Evolutionary conservation across 2,329 filamentous ascomycete genomes (phyloP), one percentile per base, ranked within the genome.

Genomic region (Fusarium hostae): DNA sequence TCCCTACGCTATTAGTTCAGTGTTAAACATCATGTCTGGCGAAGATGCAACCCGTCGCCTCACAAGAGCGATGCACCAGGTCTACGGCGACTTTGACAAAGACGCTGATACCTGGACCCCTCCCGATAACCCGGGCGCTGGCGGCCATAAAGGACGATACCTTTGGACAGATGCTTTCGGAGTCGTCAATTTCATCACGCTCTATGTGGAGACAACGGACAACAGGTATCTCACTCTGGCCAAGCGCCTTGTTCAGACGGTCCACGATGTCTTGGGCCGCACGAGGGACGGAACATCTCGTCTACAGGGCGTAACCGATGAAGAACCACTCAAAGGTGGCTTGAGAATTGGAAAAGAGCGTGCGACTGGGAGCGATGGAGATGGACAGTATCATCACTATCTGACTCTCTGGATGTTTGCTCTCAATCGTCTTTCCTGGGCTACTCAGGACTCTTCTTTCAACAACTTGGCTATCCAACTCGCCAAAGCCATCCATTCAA

Each of bases 341-440:
- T 77, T 90, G 40, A 82, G 88, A 2, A 90, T 90, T 64, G 88
- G 88, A 30, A 90, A 90, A 75, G 67, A 82, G 16, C 80, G 84
- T 5, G 86, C 81, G 16, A 59, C 67, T 1, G 87, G 87, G 0
- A 75, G 80, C 2, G 87, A 90, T 57, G 81, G 84, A 11, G 88
- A 90, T 75, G 88, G 88, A 5, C 88, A 90, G 75, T 90, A 90
- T 66, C 87, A 89, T 70, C 88, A 90, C 72, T 90, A 90, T 69
- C 80, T 90, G 24, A 89, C 87, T 1, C 74, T 89, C 9, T 90
- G 88, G 88, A 89, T 90, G 87, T 89, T 89, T 75, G 87, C 88
- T 4, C 81, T 90, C 8, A 89, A 88, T 73, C 81, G 88, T 3
- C 79, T 89, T 43, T 81, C 85, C 1, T 66, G 85, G 39, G 87